These are phyloP conservation scores for Phaeosphaeriaceae sp. DNA, from an alignment of 2,329 filamentous ascomycete species.

Conservation along the genomic window DNA sequence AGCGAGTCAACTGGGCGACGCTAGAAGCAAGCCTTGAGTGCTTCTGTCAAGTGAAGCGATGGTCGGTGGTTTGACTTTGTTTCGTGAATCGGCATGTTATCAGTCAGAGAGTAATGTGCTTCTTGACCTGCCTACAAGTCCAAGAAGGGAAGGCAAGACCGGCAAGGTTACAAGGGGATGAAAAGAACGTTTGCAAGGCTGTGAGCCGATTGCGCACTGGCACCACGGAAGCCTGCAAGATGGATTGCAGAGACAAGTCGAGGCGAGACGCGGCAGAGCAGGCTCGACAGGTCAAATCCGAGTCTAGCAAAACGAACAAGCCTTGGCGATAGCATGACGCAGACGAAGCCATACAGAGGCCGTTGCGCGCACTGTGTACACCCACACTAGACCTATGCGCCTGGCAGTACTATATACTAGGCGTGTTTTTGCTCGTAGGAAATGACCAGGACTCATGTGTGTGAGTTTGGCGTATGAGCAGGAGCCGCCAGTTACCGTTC, in stretches of 20 bases:
- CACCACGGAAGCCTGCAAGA: too few species aligned
- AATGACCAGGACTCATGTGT: too few species aligned
- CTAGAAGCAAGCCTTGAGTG: conserved; percentile 1
- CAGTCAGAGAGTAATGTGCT: too few species aligned
- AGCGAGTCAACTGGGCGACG: conserved; percentile 17
- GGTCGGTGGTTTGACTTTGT: conserved; percentile 2
- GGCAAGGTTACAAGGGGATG: neutral
- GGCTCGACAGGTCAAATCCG: neutral
- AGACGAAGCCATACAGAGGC: conserved; percentile 2
- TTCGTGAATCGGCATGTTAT: conserved; percentile 1
- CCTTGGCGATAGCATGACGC: conserved; percentile 4
- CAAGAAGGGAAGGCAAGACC: neutral
- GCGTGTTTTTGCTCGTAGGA: conserved; percentile 12
- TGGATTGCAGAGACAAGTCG: too few species aligned
- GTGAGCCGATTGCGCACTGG: neutral
- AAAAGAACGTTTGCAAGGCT: conserved; percentile 1
- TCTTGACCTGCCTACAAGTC: too few species aligned
- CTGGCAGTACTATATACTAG: neutral
- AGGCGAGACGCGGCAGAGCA: neutral
- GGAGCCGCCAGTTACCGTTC: too few species aligned
- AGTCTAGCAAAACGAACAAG: neutral
- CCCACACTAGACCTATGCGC: too few species aligned
- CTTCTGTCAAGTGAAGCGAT: conserved; percentile 2
- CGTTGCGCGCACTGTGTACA: too few species aligned
- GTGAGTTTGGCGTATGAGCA: too few species aligned